Percentiles rank a stretch among this genome's conserved stretches.
Conservation (phyloP, 495 filamentous ascomycete species). For the Diplogelasinospora grovesii region DNA sequence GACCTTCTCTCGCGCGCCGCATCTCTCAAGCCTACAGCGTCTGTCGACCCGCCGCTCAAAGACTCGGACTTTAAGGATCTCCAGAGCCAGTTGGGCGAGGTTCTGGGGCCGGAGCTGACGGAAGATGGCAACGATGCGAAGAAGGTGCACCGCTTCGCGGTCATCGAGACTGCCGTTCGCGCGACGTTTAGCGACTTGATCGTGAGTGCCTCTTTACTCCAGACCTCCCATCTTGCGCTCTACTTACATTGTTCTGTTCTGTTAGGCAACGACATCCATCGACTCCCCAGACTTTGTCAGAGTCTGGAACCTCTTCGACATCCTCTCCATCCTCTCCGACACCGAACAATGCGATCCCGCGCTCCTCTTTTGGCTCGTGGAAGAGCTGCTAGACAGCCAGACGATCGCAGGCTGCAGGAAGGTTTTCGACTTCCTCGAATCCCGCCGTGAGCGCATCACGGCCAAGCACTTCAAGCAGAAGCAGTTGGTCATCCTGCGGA, state of each 20-base stretch:
- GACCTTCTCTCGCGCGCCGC: conserved; percentile 59
- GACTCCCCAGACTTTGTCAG: conserved; percentile 66
- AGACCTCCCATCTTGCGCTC: background rate
- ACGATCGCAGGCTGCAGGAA: conserved; percentile 84
- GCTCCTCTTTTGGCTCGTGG: conserved; percentile 80
- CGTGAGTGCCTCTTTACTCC: conserved; percentile 41
- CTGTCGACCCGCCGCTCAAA: conserved; percentile 73
- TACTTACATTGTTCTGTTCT: conserved; percentile 10
- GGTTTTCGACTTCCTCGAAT: conserved; percentile 91
- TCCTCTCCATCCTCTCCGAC: conserved; percentile 80
- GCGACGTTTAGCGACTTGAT: conserved; percentile 69
- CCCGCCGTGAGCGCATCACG: conserved; percentile 77
- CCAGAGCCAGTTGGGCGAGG: conserved; percentile 32
- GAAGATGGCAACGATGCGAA: conserved; percentile 23
- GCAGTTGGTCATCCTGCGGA: conserved; percentile 76
- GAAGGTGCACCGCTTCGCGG: conserved; percentile 48
- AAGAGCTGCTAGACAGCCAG: conserved; percentile 93
- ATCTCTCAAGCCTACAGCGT: conserved; percentile 53
- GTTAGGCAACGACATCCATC: conserved; percentile 63
- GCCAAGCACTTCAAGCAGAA: conserved; percentile 81
- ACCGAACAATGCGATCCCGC: conserved; percentile 76
- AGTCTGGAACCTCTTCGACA: conserved; percentile 91
- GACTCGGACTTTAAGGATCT: conserved; percentile 51
- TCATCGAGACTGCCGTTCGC: conserved; percentile 72
- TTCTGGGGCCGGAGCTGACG: conserved; percentile 22